Percentiles rank a stretch among this genome's conserved stretches.
Conservation (phyloP, 441 rosid genomes). For the Codiaeum variegatum region DNA sequence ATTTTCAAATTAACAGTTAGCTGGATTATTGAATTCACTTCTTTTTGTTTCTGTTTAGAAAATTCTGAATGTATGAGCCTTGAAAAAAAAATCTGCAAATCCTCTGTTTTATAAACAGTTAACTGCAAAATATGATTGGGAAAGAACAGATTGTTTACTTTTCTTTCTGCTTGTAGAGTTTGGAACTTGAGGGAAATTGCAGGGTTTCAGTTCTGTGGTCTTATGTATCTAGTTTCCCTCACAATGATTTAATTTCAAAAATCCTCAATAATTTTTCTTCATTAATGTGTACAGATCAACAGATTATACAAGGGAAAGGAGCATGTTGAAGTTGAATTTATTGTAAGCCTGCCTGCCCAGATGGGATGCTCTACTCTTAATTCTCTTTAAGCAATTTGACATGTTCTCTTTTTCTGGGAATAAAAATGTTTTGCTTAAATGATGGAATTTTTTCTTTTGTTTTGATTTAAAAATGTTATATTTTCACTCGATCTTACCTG, state of each 20-base stretch:
- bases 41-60: background rate
- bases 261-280: constrained; percentile 3
- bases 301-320: constrained; percentile 85
- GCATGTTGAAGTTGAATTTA: constrained; percentile 95
- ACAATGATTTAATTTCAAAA: background rate
- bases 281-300: constrained; percentile 51
- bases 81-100: background rate
- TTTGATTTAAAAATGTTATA: constrained; percentile 4
- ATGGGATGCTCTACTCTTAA: constrained; percentile 14
- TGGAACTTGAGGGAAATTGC: background rate
- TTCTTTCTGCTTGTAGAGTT: background rate
- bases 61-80: background rate
- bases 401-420: background rate
- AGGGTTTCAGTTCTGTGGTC: background rate
- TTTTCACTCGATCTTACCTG: constrained; percentile 4
- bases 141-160: background rate
- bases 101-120: background rate
- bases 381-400: background rate
- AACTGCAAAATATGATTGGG: background rate
- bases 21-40: background rate
- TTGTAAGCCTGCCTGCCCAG: constrained; percentile 49
- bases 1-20: background rate
- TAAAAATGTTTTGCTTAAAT: background rate
- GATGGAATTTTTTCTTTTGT: background rate
- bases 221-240: background rate